These are phyloP conservation scores for Coniella vitis DNA, from an alignment of 2,329 filamentous ascomycete species.

Conservation along the genomic window DNA sequence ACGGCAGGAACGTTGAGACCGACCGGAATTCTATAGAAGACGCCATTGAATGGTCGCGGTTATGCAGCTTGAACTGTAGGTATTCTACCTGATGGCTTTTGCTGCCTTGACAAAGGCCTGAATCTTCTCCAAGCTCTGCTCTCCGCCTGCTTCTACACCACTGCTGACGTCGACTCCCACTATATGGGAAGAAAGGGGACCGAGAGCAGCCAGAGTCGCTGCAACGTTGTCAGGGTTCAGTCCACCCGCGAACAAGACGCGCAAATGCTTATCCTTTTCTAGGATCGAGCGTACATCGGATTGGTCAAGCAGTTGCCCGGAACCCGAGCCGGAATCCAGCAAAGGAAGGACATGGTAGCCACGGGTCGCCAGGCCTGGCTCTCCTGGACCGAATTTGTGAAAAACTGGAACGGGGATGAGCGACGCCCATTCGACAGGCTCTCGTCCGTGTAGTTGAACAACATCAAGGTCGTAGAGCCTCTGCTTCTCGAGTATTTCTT, in stretches of 20 bases:
- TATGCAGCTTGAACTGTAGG: neutral
- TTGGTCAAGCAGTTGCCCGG: conserved; percentile 71
- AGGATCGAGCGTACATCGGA: conserved; percentile 62
- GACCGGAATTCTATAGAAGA: too few species aligned
- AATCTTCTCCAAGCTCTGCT: conserved; percentile 78
- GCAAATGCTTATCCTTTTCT: conserved; percentile 60
- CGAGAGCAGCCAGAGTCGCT: conserved; percentile 56
- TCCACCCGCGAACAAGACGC: conserved; percentile 78
- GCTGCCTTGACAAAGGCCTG: conserved; percentile 69
- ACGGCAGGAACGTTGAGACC: too few species aligned
- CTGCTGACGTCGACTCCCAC: conserved; percentile 89
- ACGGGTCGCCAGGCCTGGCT: conserved; percentile 63
- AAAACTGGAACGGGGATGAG: conserved; percentile 91
- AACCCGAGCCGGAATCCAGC: conserved; percentile 80
- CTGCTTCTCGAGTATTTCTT: conserved; percentile 74
- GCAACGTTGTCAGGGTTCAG: conserved; percentile 73
- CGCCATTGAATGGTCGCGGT: too few species aligned
- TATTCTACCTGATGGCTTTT: conserved; percentile 48
- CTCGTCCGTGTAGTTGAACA: conserved; percentile 86
- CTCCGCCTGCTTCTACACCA: conserved; percentile 78
- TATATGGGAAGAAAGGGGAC: conserved; percentile 54
- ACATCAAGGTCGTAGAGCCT: conserved; percentile 72
- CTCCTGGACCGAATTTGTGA: conserved; percentile 71
- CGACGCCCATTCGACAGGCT: conserved; percentile 85
- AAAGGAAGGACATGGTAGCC: conserved; percentile 81